Evolutionary conservation across 805 yeast species (phyloP).

Genomic region (Grigorovia jiainica): DNA sequence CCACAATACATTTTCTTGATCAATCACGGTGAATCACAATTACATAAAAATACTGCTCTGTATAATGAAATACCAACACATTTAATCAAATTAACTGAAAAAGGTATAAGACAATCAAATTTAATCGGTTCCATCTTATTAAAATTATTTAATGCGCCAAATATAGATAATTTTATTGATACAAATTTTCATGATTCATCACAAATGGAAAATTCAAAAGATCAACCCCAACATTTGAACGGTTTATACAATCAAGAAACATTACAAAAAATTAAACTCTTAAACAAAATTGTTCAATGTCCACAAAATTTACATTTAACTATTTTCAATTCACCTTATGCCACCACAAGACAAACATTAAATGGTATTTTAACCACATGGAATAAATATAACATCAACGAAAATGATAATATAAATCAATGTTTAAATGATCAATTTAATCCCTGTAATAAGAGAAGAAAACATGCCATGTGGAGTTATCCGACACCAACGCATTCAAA

Average conservation of each 20-base stretch:
- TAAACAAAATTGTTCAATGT: too few relatives aligned
- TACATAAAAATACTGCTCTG: constrained; percentile 73
- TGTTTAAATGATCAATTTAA: background rate
- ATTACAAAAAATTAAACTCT: too few relatives aligned
- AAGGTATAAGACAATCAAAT: constrained; percentile 56
- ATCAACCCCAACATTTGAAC: too few relatives aligned
- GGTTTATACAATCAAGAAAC: too few relatives aligned
- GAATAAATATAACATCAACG: constrained; percentile 18
- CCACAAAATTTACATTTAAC: constrained; percentile 46
- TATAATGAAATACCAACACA: constrained; percentile 74
- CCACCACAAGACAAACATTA: constrained; percentile 75
- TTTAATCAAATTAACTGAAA: constrained; percentile 57
- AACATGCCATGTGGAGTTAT: constrained; percentile 14
- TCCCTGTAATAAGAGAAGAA: constrained; percentile 2
- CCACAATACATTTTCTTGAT: constrained; percentile 55
- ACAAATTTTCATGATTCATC: background rate
- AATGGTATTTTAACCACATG: constrained; percentile 54
- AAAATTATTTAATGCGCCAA: constrained; percentile 23
- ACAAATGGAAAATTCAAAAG: background rate
- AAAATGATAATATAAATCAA: background rate
- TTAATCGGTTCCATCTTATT: constrained; percentile 44
- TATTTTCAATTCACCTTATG: constrained; percentile 78
- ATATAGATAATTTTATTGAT: constrained; percentile 12
- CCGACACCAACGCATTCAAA: constrained; percentile 6
- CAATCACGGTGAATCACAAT: constrained; percentile 88